Evolutionary conservation across 208 protist genomes (phyloP).

Genomic region (Trichomonas tenax): DNA sequence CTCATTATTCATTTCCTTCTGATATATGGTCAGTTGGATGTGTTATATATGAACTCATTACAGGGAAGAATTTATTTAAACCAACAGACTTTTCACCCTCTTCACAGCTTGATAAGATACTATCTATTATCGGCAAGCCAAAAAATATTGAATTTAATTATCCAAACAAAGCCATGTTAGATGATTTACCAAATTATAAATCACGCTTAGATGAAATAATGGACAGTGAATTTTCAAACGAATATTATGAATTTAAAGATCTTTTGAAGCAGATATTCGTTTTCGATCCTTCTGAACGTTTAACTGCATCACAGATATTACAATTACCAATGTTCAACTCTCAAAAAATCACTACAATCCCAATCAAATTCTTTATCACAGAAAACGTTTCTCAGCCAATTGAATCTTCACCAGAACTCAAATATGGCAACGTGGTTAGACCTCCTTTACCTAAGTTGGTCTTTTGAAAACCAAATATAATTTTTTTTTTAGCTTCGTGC

Average conservation of each 20-base stretch:
- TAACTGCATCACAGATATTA: background rate
- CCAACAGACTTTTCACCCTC: background rate
- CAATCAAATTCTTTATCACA: background rate
- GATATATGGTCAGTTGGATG: constrained; percentile 94
- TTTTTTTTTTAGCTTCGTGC: background rate
- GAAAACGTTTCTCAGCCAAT: background rate
- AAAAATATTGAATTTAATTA: background rate
- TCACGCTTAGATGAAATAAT: background rate
- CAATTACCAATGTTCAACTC: background rate
- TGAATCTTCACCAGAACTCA: background rate
- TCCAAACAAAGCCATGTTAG: background rate
- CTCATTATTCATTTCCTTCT: constrained; percentile 68
- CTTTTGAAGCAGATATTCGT: background rate
- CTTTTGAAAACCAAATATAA: background rate
- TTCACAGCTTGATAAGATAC: background rate
- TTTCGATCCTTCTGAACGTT: background rate
- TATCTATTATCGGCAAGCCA: background rate
- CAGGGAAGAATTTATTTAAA: constrained; percentile 65
- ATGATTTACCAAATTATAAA: background rate
- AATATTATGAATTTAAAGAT: background rate
- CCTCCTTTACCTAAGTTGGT: background rate
- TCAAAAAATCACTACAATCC: background rate
- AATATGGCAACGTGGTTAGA: background rate
- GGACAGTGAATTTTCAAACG: background rate
- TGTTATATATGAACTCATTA: constrained; percentile 77